Base-by-base conservation (phyloP, 2,329 filamentous ascomycete genomes). In the Simplicillium aogashimaense region DNA sequence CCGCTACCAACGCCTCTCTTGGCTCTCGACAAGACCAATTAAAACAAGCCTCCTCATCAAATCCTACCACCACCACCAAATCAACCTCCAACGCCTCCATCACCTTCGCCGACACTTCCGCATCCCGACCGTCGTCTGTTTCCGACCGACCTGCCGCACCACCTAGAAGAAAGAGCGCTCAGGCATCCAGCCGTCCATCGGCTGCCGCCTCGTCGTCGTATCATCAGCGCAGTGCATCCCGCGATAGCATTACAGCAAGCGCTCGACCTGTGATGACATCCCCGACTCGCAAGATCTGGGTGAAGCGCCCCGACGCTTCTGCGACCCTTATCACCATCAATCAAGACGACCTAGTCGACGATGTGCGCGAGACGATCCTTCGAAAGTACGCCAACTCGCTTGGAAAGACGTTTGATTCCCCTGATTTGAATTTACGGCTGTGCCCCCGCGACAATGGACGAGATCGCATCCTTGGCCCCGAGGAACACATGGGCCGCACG, bases 331-430 rank as follows among this genome's bases (percentile, higher is more conserved):
- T 98, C 41, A 79, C 83, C 45, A 84, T 94, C 52, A 74, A 78
- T 50, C 85, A 94, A 53, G 87, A 94, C 53, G 88, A 95, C 55
- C 66, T 97, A 51, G 89, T 97, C 42, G 92, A 98, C 60, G 90
- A 95, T 62, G 82, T 95, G 45, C 83, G 90, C 51, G 92, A 95
- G 51, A 78, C 87, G 70, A 92, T 97, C 42, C 67, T 97, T 51
- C 80, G 78, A 54, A 97, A 97, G 67, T 98, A 97, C 60, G 79
- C 81, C 51, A 97, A 98, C 63, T 94, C 88, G 12, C 71, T 98
- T 18, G 90, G 90, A 38, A 81, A 81, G 51, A 84, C 76, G 39
- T 95, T 89, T 60, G 92, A 98, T 64, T 75, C 92, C 10, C 92
- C 92, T 11, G 92, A 98, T 59, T 75, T 98, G 43, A 80, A 76